Base-by-base conservation (phyloP, 2,329 filamentous ascomycete species). In the Fusarium metavorans region DNA sequence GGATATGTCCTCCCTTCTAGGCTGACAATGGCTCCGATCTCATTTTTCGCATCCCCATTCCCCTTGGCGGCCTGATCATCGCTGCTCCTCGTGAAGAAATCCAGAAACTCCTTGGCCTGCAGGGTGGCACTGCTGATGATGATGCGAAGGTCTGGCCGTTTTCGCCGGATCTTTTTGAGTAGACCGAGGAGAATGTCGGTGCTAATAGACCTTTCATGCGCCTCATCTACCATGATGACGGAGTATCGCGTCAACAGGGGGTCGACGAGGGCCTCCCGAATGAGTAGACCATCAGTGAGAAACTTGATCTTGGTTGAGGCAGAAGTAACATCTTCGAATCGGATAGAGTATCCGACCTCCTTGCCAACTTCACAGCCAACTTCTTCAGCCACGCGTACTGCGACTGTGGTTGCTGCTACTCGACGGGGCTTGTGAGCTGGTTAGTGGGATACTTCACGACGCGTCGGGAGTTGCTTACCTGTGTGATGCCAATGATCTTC, bases 171-270 rank as follows among this genome's bases (percentile, higher is more conserved):
- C 82, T 98, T 98, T 82, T 97, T 98, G 43, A 99, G 83, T 16
- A 98, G 86, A 0, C 97, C 96, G 5, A 99, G 88, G 9, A 98
- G 87, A 14, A 99, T 90, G 80, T 99, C 97, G 1, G 95, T 97
- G 81, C 94, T 97, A 68, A 98, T 89, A 58, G 95, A 98, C 64
- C 97, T 89, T 83, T 98, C 96, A 81, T 99, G 97, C 8, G 96
- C 97, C 84, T 98, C 96, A 80, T 99, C 97, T 9, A 99, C 93
- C 95, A 99, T 98, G 77, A 99, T 94, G 52, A 98, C 93, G 0
- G 95, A 97, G 81, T 99, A 99, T 13, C 95, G 90, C 23, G 94
- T 97, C 39, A 99, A 85, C 5, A 98, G 85, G 14, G 97, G 97
- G 82, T 99, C 97, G 5, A 98, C 94, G 6, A 99, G 88, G 32